Percentiles rank a stretch among this genome's conserved stretches.
Conservation (phyloP, 352 stramenopile species). For the Phytophthora crassamura region DNA sequence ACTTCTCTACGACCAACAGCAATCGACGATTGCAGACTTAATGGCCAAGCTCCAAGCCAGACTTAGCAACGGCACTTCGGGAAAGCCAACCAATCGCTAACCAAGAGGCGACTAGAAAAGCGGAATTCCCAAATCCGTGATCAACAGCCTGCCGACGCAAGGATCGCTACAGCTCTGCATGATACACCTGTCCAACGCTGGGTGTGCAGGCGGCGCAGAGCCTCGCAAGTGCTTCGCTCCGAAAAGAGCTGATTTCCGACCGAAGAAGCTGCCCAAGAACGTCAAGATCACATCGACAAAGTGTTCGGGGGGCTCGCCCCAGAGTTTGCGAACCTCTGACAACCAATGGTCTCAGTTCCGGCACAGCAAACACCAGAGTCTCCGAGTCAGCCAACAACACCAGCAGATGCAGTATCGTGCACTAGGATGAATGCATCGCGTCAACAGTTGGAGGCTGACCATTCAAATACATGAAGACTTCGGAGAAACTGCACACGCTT, state of each 20-base stretch:
- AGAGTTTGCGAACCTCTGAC: slow-evolving; percentile 1
- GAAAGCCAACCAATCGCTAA: no score
- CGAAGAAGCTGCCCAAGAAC: background rate
- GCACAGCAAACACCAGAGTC: background rate
- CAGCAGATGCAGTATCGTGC: no score
- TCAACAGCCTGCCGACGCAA: background rate
- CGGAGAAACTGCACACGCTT: background rate
- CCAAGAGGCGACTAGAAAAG: no score
- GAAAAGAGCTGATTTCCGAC: background rate
- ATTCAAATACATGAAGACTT: background rate
- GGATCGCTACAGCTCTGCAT: background rate
- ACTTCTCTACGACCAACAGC: no score
- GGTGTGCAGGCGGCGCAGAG: background rate
- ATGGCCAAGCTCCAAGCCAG: no score
- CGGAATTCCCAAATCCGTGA: background rate
- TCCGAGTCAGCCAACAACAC: no score
- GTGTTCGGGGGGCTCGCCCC: background rate
- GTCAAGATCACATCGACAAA: no score
- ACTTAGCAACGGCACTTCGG: no score
- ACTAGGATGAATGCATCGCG: no score
- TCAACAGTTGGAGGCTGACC: background rate
- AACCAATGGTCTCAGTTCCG: background rate
- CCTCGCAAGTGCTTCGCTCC: background rate
- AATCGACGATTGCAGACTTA: no score
- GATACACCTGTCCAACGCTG: slow-evolving; percentile 5